Percentiles rank a stretch among this genome's conserved stretches.
Conservation (phyloP, 768 basidiomycete genomes). For the Suillus subaureus region DNA sequence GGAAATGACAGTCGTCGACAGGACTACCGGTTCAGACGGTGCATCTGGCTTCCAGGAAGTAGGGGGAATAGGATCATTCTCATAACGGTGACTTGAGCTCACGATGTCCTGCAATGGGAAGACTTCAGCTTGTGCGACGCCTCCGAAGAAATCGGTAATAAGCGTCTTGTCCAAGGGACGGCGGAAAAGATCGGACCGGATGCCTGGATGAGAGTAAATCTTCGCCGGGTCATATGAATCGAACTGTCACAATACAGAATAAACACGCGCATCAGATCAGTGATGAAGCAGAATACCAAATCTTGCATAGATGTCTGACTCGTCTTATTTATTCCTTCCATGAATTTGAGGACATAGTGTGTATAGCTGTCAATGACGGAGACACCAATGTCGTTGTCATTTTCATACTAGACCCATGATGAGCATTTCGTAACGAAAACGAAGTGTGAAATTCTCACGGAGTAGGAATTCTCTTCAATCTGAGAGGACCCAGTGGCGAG, state of each 20-base stretch:
- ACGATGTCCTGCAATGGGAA: constrained; percentile 22
- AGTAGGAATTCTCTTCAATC: constrained; percentile 90
- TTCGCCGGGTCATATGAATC: constrained; percentile 70
- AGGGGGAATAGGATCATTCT: not conserved
- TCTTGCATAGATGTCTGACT: constrained; percentile 78
- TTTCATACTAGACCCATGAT: constrained; percentile 66
- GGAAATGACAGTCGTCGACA: not conserved
- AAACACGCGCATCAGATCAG: constrained; percentile 8
- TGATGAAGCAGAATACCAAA: constrained; percentile 55
- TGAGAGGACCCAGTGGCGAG: constrained; percentile 87
- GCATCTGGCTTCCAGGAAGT: too few relatives aligned
- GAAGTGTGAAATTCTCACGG: constrained; percentile 50
- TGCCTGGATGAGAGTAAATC: constrained; percentile 87
- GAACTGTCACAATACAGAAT: constrained; percentile 55
- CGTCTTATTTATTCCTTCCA: constrained; percentile 94
- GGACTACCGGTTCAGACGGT: too few relatives aligned
- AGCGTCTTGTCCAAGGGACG: constrained; percentile 62
- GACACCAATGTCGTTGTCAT: constrained; percentile 92
- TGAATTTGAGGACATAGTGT: constrained; percentile 86
- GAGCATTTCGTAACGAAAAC: not conserved
- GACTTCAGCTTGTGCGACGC: constrained; percentile 83
- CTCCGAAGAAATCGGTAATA: constrained; percentile 88
- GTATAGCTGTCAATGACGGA: constrained; percentile 96
- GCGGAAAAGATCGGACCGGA: constrained; percentile 80
- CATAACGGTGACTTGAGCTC: not conserved